Conservation (phyloP, 1,139 yeast species). For the Magnusiomyces suaveolens region DNA sequence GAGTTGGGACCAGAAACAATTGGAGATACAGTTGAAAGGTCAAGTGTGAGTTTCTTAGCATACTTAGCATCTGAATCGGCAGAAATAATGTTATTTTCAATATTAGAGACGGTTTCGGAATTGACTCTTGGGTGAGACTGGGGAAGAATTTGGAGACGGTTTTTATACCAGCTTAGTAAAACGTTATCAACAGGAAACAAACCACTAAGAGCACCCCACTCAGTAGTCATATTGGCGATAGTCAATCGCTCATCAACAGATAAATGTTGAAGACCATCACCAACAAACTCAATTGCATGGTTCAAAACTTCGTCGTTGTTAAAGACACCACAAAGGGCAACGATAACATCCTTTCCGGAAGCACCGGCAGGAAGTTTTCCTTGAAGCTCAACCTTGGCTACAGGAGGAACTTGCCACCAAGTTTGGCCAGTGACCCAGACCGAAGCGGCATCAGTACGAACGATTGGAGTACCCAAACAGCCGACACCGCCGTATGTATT, state of each 20-base stretch:
- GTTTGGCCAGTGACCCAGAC: constrained; percentile 99
- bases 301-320: constrained; percentile 93
- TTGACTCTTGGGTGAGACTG: constrained; percentile 84
- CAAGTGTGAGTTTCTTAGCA: constrained; percentile 78
- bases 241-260: constrained; percentile 88
- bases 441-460: constrained; percentile 96
- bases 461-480: constrained; percentile 91
- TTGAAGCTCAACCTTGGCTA: constrained; percentile 80
- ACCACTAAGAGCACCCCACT: constrained; percentile 98
- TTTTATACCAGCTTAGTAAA: constrained; percentile 65
- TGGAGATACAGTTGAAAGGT: constrained; percentile 78
- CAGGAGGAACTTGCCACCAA: constrained; percentile 99
- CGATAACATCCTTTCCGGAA: constrained; percentile 94
- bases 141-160: constrained; percentile 55
- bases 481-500: constrained; percentile 98
- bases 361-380: constrained; percentile 80
- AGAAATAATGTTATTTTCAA: constrained; percentile 35
- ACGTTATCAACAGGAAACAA: constrained; percentile 85
- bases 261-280: constrained; percentile 66
- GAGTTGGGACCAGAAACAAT: constrained; percentile 94
- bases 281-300: constrained; percentile 94
- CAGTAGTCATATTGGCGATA: constrained; percentile 98
- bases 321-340: constrained; percentile 88
- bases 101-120: constrained; percentile 42
- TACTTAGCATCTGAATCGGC: constrained; percentile 74